phyloP scores from a whole-genome alignment of 2,329 filamentous ascomycete genomes.

The Xylaria sp. region DNA sequence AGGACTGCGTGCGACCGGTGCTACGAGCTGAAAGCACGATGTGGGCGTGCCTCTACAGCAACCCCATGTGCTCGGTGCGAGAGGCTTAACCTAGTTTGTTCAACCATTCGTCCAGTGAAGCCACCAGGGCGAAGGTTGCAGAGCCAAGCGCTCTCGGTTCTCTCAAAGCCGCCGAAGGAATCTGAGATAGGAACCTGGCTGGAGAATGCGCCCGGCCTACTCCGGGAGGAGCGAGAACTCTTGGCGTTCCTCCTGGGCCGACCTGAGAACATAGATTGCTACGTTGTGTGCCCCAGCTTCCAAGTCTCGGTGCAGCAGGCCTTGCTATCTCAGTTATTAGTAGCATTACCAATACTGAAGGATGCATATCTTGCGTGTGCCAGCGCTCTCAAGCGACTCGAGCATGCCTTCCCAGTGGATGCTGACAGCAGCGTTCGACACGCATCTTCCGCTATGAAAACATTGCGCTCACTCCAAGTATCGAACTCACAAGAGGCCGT shows the following conservation, averaged over 20 bases:
- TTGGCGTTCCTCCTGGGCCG: constrained; percentile 41
- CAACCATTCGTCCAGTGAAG: neutral
- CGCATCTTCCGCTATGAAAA: constrained; percentile 40
- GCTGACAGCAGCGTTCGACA: constrained; percentile 33
- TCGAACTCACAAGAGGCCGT: constrained; percentile 37
- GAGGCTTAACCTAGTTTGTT: neutral
- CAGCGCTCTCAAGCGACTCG: constrained; percentile 38
- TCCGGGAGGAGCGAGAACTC: constrained; percentile 40
- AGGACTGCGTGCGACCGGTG: constrained; percentile 8
- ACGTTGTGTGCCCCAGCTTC: constrained; percentile 42
- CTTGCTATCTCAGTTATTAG: constrained; percentile 34
- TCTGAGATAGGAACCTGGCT: neutral
- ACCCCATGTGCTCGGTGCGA: neutral
- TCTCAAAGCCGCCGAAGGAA: neutral
- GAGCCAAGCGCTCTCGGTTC: neutral
- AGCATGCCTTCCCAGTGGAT: constrained; percentile 30
- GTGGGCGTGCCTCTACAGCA: neutral
- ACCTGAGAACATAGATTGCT: constrained; percentile 40
- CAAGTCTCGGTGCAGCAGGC: constrained; percentile 38
- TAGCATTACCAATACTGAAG: constrained; percentile 41
- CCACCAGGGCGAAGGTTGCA: neutral
- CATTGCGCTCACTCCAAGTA: constrained; percentile 43
- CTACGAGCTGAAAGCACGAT: constrained; percentile 15
- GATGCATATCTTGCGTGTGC: constrained; percentile 47
- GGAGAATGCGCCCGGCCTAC: constrained; percentile 16